These are phyloP conservation scores for Bretschneidera sinensis DNA, from an alignment of 345 rosid genomes.

Conservation along the genomic window DNA sequence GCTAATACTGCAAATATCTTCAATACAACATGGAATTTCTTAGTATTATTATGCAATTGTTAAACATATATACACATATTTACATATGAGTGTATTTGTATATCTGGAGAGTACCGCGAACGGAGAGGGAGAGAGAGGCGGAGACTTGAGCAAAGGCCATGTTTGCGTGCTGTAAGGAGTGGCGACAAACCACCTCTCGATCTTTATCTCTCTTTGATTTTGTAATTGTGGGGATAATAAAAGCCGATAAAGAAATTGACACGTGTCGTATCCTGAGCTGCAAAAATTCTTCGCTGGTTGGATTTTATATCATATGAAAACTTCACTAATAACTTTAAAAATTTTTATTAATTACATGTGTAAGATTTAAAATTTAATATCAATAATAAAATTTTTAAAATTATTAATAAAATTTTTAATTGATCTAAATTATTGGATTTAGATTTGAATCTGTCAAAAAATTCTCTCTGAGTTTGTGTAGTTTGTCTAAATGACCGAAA, in stretches of 20 bases:
- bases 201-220: constrained; percentile 17
- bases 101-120: constrained; percentile 28
- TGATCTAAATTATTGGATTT: too few relatives aligned
- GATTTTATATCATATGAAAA: too few relatives aligned
- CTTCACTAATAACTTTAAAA: too few relatives aligned
- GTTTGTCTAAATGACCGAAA: too few relatives aligned
- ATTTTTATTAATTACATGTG: too few relatives aligned
- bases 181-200: constrained; percentile 11
- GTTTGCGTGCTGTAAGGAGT: not conserved
- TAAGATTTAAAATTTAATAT: too few relatives aligned
- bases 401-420: too few relatives aligned
- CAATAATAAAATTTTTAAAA: too few relatives aligned
- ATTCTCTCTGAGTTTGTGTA: too few relatives aligned
- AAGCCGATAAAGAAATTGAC: constrained; percentile 1
- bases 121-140: constrained; percentile 47
- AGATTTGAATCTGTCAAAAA: too few relatives aligned
- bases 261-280: too few relatives aligned
- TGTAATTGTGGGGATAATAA: not conserved
- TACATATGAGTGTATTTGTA: not conserved
- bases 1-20: constrained; percentile 36
- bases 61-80: not conserved
- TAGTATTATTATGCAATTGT: not conserved
- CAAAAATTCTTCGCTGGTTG: too few relatives aligned
- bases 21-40: not conserved
- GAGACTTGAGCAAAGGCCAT: constrained; percentile 68